Conservation (phyloP, 2,329 filamentous ascomycete species). For the Aureobasidium leucospermi region DNA sequence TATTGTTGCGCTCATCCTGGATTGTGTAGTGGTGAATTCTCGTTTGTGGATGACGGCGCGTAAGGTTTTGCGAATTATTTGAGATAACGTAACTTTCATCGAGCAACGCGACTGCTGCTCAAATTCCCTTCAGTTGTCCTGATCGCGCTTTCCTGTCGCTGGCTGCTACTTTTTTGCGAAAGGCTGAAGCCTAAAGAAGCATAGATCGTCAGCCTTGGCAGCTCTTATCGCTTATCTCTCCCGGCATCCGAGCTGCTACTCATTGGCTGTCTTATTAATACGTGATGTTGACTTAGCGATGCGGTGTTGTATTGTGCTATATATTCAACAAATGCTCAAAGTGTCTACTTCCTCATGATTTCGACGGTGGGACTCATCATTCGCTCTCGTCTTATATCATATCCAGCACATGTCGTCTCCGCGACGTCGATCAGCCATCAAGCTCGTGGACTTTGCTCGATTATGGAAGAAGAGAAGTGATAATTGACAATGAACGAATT, state of each 20-base stretch:
- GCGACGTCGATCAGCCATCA: no score
- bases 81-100: not conserved
- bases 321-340: no score
- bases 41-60: not conserved
- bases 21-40: not conserved
- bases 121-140: not conserved
- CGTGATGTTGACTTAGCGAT: no score
- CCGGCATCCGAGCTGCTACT: not conserved
- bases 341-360: no score
- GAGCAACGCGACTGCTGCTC: not conserved
- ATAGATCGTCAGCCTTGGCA: not conserved
- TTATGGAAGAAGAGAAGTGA: not conserved
- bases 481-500: not conserved
- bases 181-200: not conserved
- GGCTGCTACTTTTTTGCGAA: conserved; percentile 10
- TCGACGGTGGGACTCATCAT: no score
- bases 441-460: not conserved
- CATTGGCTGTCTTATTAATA: not conserved
- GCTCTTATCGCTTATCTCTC: not conserved
- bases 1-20: conserved; percentile 12
- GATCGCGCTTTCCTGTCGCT: not conserved
- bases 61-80: not conserved
- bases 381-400: no score
- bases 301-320: no score
- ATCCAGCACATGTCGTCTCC: no score